A percentile compares a stretch with the other conserved stretches of the same genome.
Conservation (phyloP, 192 early-diverging fungal genomes). For the Irineochytrium annulatum region DNA sequence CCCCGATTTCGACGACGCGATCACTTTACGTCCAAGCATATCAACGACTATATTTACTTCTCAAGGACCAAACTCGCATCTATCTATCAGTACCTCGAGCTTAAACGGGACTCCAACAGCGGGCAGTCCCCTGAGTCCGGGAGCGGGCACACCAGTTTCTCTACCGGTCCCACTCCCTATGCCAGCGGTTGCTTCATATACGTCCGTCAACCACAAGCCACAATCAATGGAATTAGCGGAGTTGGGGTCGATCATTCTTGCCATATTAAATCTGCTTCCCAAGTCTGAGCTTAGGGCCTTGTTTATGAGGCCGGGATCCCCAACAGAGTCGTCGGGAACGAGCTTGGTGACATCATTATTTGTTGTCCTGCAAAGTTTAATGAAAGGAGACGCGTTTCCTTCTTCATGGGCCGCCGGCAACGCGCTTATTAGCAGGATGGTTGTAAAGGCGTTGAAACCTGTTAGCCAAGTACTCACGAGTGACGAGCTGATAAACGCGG, state of each 20-base stretch:
- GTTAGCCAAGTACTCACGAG: conserved; percentile 4
- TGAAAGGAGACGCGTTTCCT: conserved; percentile 34
- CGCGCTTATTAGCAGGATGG: conserved; percentile 30
- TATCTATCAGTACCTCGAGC: not conserved
- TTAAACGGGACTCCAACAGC: not conserved
- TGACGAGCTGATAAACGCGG: conserved; percentile 12
- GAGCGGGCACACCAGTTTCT: too few relatives aligned
- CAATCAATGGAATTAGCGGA: conserved; percentile 22
- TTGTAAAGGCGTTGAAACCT: conserved; percentile 21
- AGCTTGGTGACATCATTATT: conserved; percentile 4
- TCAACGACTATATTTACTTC: not conserved
- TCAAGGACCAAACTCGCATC: not conserved
- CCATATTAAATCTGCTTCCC: conserved; percentile 32
- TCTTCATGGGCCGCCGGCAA: conserved; percentile 34
- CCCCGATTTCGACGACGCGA: too few relatives aligned
- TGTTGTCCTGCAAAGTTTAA: conserved; percentile 27
- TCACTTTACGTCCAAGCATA: too few relatives aligned
- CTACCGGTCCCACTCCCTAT: not conserved
- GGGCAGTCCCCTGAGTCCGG: not conserved
- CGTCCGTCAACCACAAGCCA: conserved; percentile 1
- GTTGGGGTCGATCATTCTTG: conserved; percentile 28
- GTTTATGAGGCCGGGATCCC: not conserved
- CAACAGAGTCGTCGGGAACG: not conserved
- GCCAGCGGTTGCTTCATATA: not conserved
- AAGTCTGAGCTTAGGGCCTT: not conserved